Evolutionary conservation across 2,329 filamentous ascomycete genomes (phyloP).

Genomic region (Hypoxylon sp.): DNA sequence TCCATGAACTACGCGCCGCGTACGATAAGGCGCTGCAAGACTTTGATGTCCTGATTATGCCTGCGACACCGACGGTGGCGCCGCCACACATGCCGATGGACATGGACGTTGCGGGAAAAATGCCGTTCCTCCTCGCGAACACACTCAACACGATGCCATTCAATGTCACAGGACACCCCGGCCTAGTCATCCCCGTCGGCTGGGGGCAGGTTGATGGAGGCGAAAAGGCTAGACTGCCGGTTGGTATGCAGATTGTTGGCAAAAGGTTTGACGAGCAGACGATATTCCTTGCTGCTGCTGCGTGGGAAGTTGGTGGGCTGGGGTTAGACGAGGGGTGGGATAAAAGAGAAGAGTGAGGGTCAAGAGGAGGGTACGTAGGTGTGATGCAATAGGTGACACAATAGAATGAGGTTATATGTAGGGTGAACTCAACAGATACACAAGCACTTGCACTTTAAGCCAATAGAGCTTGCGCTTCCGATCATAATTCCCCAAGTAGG

Average conservation of each 20-base stretch:
- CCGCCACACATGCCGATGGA: constrained; percentile 58
- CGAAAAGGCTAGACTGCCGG: constrained; percentile 48
- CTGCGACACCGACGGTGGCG: constrained; percentile 62
- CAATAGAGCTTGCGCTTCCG: too few species aligned
- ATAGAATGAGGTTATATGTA: neutral
- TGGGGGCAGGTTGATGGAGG: constrained; percentile 47
- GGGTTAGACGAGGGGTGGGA: constrained; percentile 49
- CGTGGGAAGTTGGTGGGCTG: constrained; percentile 53
- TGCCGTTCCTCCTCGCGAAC: constrained; percentile 61
- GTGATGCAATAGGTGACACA: constrained; percentile 3
- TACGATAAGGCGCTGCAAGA: constrained; percentile 62
- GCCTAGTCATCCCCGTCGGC: constrained; percentile 62
- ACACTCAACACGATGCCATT: constrained; percentile 64
- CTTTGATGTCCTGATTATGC: constrained; percentile 65
- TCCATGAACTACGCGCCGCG: constrained; percentile 62
- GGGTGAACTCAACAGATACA: neutral
- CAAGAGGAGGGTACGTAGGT: neutral
- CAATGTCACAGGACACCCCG: constrained; percentile 67
- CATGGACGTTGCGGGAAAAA: constrained; percentile 58
- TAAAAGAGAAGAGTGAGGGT: neutral
- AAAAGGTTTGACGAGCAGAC: constrained; percentile 51
- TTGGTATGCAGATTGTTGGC: constrained; percentile 55
- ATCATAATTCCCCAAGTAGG: neutral
- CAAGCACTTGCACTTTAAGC: too few species aligned
- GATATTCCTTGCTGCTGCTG: constrained; percentile 51